Percentiles rank a stretch among this genome's conserved stretches.
phyloP scores from a whole-genome alignment of 192 early-diverging fungal species.

The Jimgerdemannia flammicorona region DNA sequence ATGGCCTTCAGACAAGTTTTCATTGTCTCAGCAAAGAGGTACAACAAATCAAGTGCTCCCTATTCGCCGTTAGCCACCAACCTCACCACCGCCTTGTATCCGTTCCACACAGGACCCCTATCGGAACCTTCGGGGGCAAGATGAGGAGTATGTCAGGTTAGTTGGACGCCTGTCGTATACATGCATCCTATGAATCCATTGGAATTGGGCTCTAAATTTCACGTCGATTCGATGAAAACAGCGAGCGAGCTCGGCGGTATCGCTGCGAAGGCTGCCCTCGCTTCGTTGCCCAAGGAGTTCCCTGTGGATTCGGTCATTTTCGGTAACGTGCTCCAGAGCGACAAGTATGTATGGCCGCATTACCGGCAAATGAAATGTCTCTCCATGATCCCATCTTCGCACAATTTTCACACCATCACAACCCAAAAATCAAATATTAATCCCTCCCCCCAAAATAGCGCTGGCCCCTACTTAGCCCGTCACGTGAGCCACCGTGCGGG shows the following conservation, averaged over 20 bases:
- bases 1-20: conserved; percentile 58
- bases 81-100: conserved; percentile 8
- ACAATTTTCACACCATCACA: conserved; percentile 22
- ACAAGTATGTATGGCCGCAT: conserved; percentile 24
- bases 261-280: conserved; percentile 87
- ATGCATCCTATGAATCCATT: neutral
- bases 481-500: conserved; percentile 91
- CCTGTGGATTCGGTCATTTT: conserved; percentile 89
- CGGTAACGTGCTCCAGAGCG: conserved; percentile 91
- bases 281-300: conserved; percentile 63
- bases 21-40: conserved; percentile 74
- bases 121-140: conserved; percentile 94
- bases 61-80: neutral
- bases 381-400: too few species aligned
- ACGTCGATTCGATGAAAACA: neutral
- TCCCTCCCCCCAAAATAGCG: too few species aligned
- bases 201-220: neutral
- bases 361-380: too few species aligned
- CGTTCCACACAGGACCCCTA: conserved; percentile 52
- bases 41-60: neutral
- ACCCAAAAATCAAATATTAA: too few species aligned
- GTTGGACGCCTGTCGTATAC: conserved; percentile 28
- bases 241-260: conserved; percentile 85
- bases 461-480: conserved; percentile 89
- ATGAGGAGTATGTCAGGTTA: conserved; percentile 78